phyloP scores from a whole-genome alignment of 495 filamentous ascomycete genomes.

The Hamigera avellanea region DNA sequence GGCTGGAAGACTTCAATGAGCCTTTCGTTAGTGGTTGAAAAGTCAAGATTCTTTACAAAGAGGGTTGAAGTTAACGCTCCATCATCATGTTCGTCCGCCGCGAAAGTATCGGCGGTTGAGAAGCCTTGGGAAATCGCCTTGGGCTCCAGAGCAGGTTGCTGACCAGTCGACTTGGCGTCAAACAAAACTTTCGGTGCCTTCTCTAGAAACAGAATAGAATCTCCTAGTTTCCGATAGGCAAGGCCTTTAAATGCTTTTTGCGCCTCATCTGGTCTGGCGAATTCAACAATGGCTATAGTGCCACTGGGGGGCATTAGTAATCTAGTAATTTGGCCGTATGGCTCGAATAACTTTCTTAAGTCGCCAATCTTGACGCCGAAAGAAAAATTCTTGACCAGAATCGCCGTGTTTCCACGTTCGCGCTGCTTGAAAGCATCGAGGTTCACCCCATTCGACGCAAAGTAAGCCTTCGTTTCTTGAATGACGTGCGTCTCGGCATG shows the following conservation, averaged over 20 bases:
- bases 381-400: conserved; percentile 92
- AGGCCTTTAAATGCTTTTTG: conserved; percentile 69
- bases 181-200: conserved; percentile 85
- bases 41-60: conserved; percentile 88
- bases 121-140: conserved; percentile 34
- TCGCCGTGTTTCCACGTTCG: conserved; percentile 72
- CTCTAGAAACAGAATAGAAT: conserved; percentile 85
- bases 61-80: conserved; percentile 59
- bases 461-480: conserved; percentile 89
- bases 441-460: conserved; percentile 75
- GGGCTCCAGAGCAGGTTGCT: conserved; percentile 15
- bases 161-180: conserved; percentile 20
- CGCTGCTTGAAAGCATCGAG: conserved; percentile 78
- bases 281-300: conserved; percentile 88
- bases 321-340: conserved; percentile 53
- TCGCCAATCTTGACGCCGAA: conserved; percentile 57
- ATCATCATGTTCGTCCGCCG: conserved; percentile 40
- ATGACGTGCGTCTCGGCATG: conserved; percentile 94
- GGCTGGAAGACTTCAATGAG: conserved; percentile 65
- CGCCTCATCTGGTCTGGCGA: conserved; percentile 62
- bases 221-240: conserved; percentile 82
- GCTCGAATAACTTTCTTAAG: conserved; percentile 38
- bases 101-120: conserved; percentile 46
- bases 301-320: conserved; percentile 87
- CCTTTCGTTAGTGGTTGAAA: conserved; percentile 66